These are phyloP conservation scores for Phytophthora hibernalis DNA, from an alignment of 352 stramenopile genomes.

Conservation along the genomic window DNA sequence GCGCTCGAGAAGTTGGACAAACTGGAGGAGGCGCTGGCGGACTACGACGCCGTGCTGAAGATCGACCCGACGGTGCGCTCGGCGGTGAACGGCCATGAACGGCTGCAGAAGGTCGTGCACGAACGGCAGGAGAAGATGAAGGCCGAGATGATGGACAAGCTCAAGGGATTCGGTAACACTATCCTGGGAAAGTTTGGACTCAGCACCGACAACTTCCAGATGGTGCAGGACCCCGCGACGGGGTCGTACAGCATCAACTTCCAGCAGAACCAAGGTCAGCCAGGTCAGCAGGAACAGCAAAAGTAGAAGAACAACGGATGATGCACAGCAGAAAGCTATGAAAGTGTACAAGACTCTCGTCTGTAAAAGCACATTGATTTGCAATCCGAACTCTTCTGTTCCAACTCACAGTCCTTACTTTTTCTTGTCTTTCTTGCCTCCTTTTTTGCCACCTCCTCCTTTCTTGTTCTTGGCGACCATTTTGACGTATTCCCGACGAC, in stretches of 20 bases:
- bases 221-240: slow-evolving; percentile 97
- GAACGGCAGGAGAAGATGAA: slow-evolving; percentile 99
- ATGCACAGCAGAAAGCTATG: not conserved
- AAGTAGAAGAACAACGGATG: slow-evolving; percentile 22
- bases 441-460: slow-evolving; percentile 61
- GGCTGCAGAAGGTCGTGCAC: slow-evolving; percentile 92
- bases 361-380: slow-evolving; percentile 20
- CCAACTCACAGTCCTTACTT: slow-evolving; percentile 15
- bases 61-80: slow-evolving; percentile 88
- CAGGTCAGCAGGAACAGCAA: slow-evolving; percentile 22
- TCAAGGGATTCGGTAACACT: slow-evolving; percentile 99
- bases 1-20: slow-evolving; percentile 94
- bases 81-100: slow-evolving; percentile 61
- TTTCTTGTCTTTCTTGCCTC: slow-evolving; percentile 49
- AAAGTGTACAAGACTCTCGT: slow-evolving; percentile 5
- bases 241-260: slow-evolving; percentile 99
- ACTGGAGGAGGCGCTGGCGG: slow-evolving; percentile 93
- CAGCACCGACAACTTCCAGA: slow-evolving; percentile 99
- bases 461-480: slow-evolving; percentile 89
- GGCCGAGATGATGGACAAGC: slow-evolving; percentile 95
- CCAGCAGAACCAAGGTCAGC: slow-evolving; percentile 57
- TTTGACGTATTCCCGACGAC: slow-evolving; percentile 74
- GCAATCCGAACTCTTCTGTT: not conserved
- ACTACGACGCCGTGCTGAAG: slow-evolving; percentile 92
- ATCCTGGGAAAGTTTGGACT: slow-evolving; percentile 99